A percentile compares a stretch with the other conserved stretches of the same genome.
Evolutionary conservation across 371 early-diverging fungal species (phyloP).

Genomic region (Dichotomocladium elegans): DNA sequence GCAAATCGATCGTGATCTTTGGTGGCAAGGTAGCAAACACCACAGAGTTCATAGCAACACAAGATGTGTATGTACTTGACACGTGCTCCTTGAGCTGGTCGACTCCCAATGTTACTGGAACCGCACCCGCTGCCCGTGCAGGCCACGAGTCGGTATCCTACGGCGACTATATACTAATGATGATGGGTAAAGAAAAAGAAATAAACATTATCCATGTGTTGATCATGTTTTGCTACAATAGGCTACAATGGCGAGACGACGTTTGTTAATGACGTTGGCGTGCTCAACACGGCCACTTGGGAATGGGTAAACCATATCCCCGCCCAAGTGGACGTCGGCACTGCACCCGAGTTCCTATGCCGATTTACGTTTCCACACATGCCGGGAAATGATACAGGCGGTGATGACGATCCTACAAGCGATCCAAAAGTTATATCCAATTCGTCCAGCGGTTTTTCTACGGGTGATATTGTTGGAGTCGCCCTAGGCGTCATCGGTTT

Average conservation of each 20-base stretch:
- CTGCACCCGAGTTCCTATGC: constrained; percentile 7
- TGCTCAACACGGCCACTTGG: constrained; percentile 37
- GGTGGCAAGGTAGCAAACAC: constrained; percentile 19
- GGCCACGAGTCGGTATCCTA: constrained; percentile 31
- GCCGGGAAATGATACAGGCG: constrained; percentile 3
- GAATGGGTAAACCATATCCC: constrained; percentile 33
- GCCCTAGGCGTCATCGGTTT: constrained; percentile 19
- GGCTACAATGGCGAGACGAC: neutral
- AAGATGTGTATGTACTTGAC: constrained; percentile 33
- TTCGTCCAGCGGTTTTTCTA: constrained; percentile 1
- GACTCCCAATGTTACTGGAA: constrained; percentile 18
- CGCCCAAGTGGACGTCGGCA: neutral
- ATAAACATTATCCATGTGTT: constrained; percentile 20
- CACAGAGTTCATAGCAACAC: neutral
- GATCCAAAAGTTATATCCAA: constrained; percentile 22
- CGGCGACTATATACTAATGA: constrained; percentile 37
- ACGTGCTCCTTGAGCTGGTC: constrained; percentile 40
- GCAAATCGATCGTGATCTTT: constrained; percentile 35
- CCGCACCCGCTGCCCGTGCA: constrained; percentile 24
- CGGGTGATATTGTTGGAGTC: constrained; percentile 29
- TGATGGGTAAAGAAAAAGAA: constrained; percentile 25
- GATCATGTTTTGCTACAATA: constrained; percentile 13
- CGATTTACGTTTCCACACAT: constrained; percentile 20
- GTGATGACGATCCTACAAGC: constrained; percentile 6
- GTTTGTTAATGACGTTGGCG: constrained; percentile 24